Evolutionary conservation across 176 grass and related monocot genomes (phyloP), one percentile per base, ranked within the genome.

Genomic region (Rhynchospora breviuscula): DNA sequence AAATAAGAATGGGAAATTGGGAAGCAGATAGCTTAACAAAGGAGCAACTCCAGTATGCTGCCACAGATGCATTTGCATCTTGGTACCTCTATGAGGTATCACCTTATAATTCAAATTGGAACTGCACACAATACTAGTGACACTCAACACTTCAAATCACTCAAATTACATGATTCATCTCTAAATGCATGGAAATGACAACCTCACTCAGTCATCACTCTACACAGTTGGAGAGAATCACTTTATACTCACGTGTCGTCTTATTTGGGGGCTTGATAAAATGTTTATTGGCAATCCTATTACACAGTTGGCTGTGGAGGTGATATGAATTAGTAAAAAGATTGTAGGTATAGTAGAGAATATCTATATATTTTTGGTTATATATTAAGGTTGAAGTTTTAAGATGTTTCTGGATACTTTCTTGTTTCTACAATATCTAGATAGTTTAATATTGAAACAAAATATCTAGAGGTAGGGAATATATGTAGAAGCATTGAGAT

Each of bases 1-100:
- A 91, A 84, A 93, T 93, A 86, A 91, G 89, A 85, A 84, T 99
- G 89, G 93, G 93, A 86, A 99, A 99, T 67, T 99, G 96, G 93
- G 96, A 99, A 88, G 56, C 89, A 79, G 23, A n/a, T 63, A 35
- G 86, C 80, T 89, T 95, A 78, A 88, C 89, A 64, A 95, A 83
- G 77, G 64, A 89, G 53, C 88, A 95, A 88, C 84, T 99, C 29
- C 87, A 89, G 44, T 99, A 99, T 89, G 96, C 91, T 83, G 96
- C 96, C 48, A 99, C 93, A 78, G 96, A 99, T 91, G 96, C 96
- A 13, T 99, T 89, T 89, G 92, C 88, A 49, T 93, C 91, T 71
- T 99, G 96, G 96, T 89, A 89, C 71, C 86, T 99, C 72, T 89
- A 93, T 88, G 82, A 92, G 93, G 93, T 99, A 90, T 71, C 48